Conservation (phyloP, 352 stramenopile genomes). For the Phytophthora ohioensis region DNA sequence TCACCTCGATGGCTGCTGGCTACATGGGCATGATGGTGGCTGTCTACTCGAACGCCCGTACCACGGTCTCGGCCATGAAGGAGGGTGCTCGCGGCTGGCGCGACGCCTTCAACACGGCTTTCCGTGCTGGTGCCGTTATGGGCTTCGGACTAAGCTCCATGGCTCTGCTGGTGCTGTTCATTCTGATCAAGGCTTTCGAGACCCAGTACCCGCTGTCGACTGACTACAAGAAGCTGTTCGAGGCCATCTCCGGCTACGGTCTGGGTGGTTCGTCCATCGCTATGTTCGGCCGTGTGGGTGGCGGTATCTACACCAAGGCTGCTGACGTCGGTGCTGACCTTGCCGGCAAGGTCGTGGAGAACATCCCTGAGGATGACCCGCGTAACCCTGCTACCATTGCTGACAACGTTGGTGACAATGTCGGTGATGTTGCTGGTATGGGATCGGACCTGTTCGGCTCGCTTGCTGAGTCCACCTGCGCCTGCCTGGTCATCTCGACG, state of each 20-base stretch:
- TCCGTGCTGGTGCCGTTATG: constrained; percentile 99
- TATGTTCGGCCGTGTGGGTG: constrained; percentile 99
- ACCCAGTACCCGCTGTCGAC: constrained; percentile 90
- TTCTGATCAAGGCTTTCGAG: constrained; percentile 95
- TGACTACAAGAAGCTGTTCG: constrained; percentile 93
- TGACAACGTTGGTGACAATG: constrained; percentile 99
- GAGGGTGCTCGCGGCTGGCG: constrained; percentile 93
- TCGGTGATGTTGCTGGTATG: constrained; percentile 99
- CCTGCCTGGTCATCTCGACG: constrained; percentile 97
- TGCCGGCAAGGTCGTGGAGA: constrained; percentile 99
- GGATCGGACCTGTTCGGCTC: constrained; percentile 99
- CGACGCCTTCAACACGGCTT: constrained; percentile 98
- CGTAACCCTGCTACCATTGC: constrained; percentile 99
- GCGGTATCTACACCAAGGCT: constrained; percentile 99
- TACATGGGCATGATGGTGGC: constrained; percentile 99
- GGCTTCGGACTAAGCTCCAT: constrained; percentile 98
- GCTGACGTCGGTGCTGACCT: constrained; percentile 99
- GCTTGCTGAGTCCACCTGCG: constrained; percentile 98
- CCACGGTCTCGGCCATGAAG: constrained; percentile 97
- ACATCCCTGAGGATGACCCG: constrained; percentile 99
- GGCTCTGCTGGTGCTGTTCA: constrained; percentile 97
- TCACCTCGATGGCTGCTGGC: constrained; percentile 97
- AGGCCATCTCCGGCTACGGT: constrained; percentile 98
- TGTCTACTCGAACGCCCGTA: constrained; percentile 99
- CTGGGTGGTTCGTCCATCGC: constrained; percentile 98